These are phyloP conservation scores for Nasturtium officinale DNA, from an alignment of 345 rosid species.

Conservation along the genomic window DNA sequence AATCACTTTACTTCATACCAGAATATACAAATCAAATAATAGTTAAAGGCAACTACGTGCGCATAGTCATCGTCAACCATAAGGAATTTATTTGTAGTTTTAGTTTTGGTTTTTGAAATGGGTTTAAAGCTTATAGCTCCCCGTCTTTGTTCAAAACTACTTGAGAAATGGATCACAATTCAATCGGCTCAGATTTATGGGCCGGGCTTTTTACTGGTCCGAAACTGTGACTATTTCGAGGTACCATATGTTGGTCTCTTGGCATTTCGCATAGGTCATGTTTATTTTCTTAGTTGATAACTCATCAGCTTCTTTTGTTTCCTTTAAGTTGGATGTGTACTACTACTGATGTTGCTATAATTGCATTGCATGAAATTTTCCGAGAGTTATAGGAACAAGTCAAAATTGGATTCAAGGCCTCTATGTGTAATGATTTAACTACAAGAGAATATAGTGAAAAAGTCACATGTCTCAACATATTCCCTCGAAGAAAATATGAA, in stretches of 20 bases:
- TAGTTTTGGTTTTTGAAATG: neutral
- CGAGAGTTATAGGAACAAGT: neutral
- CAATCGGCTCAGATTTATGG: neutral
- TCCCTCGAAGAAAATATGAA: slow-evolving; percentile 4
- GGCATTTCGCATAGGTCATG: neutral
- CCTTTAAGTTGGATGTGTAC: slow-evolving; percentile 5
- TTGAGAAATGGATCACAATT: neutral
- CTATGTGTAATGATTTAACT: neutral
- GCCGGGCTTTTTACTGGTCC: neutral
- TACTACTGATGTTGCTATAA: neutral
- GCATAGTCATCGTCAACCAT: too few relatives aligned
- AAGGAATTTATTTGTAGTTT: too few relatives aligned
- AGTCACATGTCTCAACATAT: slow-evolving; percentile 11
- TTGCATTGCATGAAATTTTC: slow-evolving; percentile 15
- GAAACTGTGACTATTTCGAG: neutral
- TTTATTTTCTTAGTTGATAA: neutral
- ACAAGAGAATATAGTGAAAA: neutral
- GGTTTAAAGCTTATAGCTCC: neutral
- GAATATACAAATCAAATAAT: too few relatives aligned
- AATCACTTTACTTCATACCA: too few relatives aligned
- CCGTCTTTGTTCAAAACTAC: neutral
- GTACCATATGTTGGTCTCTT: neutral
- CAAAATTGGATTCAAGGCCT: slow-evolving; percentile 15
- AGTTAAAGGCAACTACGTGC: too few relatives aligned
- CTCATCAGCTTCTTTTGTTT: neutral